A percentile compares a stretch with the other conserved stretches of the same genome.
Conservation (phyloP, 2,329 filamentous ascomycete species). For the Alternaria solani region DNA sequence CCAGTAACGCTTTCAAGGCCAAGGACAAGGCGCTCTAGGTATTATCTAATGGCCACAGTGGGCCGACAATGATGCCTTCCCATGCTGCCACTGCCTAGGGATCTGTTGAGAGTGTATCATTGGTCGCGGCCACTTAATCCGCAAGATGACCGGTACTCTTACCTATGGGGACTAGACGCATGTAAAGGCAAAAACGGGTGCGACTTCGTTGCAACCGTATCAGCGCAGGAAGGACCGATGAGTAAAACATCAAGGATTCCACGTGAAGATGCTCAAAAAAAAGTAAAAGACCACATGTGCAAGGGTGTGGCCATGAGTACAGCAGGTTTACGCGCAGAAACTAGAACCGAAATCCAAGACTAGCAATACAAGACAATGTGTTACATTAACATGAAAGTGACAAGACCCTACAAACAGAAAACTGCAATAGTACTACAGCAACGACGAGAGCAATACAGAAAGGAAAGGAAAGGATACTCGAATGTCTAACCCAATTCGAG, state of each 20-base stretch:
- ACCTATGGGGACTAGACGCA: constrained; percentile 3
- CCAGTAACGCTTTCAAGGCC: background rate
- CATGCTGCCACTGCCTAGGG: background rate
- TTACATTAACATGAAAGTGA: constrained; percentile 18
- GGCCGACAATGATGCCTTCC: constrained; percentile 5
- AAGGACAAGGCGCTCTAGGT: background rate
- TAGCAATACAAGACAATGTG: constrained; percentile 10
- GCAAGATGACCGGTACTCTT: background rate
- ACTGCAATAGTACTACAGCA: constrained; percentile 1
- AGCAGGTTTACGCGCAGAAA: background rate
- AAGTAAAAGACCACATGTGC: background rate
- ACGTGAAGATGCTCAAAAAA: background rate
- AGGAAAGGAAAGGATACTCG: constrained; percentile 11
- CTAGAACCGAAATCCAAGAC: background rate
- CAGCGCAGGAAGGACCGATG: background rate
- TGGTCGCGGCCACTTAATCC: background rate
- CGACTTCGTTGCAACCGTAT: background rate
- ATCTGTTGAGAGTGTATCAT: background rate
- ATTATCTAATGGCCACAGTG: background rate
- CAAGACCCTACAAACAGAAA: background rate
- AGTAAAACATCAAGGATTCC: background rate
- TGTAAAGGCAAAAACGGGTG: background rate
- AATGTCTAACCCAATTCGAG: constrained; percentile 4
- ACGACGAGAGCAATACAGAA: constrained; percentile 7
- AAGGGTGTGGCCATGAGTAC: background rate